phyloP scores from a whole-genome alignment of 495 filamentous ascomycete species.

The Podospora australis region DNA sequence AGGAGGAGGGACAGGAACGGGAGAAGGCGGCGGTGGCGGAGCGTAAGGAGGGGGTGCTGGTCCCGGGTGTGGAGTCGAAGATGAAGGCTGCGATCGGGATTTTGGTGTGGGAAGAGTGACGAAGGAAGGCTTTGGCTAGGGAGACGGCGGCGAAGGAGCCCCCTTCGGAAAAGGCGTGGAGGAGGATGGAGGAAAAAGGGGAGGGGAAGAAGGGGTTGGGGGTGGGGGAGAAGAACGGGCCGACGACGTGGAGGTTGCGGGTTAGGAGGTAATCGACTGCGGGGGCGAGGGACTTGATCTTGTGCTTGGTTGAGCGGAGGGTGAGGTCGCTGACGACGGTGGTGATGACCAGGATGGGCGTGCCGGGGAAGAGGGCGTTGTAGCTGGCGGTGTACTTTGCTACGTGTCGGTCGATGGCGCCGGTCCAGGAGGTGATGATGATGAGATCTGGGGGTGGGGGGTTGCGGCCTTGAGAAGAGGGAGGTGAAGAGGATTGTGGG shows the following conservation, averaged over 20 bases:
- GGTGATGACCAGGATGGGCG: conserved; percentile 30
- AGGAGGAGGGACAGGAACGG: background rate
- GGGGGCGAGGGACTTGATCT: conserved; percentile 12
- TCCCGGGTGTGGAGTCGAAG: conserved; percentile 32
- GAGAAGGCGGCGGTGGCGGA: background rate
- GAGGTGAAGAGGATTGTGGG: background rate
- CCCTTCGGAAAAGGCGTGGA: conserved; percentile 42
- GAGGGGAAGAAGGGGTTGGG: background rate
- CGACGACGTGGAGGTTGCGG: background rate
- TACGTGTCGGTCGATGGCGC: conserved; percentile 31
- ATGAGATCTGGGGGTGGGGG: conserved; percentile 26
- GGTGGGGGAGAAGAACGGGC: conserved; percentile 1
- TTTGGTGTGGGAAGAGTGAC: conserved; percentile 1
- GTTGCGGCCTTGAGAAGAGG: conserved; percentile 1
- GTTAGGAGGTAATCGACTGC: conserved; percentile 13
- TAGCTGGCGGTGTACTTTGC: conserved; percentile 40
- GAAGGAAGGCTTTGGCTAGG: conserved; percentile 24
- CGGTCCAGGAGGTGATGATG: conserved; percentile 42
- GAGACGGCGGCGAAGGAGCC: conserved; percentile 29
- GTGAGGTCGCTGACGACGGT: conserved; percentile 20
- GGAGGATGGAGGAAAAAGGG: conserved; percentile 18
- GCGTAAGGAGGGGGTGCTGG: background rate
- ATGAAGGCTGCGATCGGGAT: conserved; percentile 27
- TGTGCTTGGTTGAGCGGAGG: conserved; percentile 8
- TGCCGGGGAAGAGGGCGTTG: conserved; percentile 31